Percentiles rank a stretch among this genome's conserved stretches.
phyloP scores from a whole-genome alignment of 1,139 yeast species.

The Sugiyamaella neomexicana region DNA sequence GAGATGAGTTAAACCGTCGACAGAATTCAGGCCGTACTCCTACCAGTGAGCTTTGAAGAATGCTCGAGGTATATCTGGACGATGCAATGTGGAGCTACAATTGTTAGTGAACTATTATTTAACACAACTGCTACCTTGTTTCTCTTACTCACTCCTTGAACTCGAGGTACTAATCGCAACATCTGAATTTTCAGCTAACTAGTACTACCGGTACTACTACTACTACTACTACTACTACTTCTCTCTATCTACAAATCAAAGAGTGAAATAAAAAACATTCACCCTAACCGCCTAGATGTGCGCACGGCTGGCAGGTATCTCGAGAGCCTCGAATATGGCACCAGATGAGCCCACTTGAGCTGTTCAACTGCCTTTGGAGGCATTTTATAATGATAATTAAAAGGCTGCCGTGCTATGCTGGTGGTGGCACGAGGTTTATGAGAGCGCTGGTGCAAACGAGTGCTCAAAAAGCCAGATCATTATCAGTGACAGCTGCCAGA shows the following conservation, averaged over 20 bases:
- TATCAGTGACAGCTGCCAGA: background rate
- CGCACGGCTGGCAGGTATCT: too few species aligned
- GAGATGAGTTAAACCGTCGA: conserved; percentile 5
- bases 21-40: conserved; percentile 8
- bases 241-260: background rate
- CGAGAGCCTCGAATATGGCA: background rate
- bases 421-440: background rate
- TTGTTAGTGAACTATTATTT: too few species aligned
- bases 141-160: conserved; percentile 7
- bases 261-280: too few species aligned
- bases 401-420: background rate
- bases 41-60: conserved; percentile 4
- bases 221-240: background rate
- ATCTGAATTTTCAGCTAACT: background rate
- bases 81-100: conserved; percentile 2
- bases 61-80: too few species aligned
- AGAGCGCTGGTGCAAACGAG: too few species aligned
- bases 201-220: background rate
- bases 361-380: background rate
- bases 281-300: too few species aligned
- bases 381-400: background rate
- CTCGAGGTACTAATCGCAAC: conserved; percentile 12
- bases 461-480: background rate
- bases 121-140: too few species aligned
- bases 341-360: background rate